Conservation (phyloP, 108 stramenopile species). For the Licmophora abbreviata region DNA sequence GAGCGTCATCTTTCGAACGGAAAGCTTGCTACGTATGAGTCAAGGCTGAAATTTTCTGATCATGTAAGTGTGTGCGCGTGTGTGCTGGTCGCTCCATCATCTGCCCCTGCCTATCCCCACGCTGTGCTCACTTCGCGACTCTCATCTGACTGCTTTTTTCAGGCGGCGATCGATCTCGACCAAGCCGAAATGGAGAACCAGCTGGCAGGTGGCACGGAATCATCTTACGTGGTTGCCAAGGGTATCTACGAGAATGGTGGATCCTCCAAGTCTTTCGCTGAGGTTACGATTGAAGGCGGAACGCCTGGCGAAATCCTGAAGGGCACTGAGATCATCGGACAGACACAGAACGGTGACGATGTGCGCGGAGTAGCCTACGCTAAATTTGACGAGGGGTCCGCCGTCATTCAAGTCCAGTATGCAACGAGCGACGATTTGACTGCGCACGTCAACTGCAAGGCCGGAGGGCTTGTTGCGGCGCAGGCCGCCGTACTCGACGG, state of each 20-base stretch:
- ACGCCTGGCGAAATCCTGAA: conserved; percentile 9
- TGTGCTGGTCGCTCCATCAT: no score
- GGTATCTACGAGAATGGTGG: conserved; percentile 32
- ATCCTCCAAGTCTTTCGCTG: conserved; percentile 38
- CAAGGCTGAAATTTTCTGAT: no score
- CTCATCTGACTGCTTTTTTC: no score
- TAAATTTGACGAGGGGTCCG: conserved; percentile 8
- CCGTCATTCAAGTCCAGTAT: conserved; percentile 39
- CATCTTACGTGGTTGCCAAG: conserved; percentile 13
- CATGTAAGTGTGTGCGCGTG: no score
- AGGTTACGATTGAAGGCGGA: conserved; percentile 15
- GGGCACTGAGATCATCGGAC: conserved; percentile 22
- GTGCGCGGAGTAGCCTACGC: conserved; percentile 25
- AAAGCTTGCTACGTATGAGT: no score
- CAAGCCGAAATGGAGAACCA: conserved; percentile 29
- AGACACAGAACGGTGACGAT: conserved; percentile 15
- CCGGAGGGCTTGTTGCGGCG: conserved; percentile 24
- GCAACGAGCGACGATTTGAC: conserved; percentile 29
- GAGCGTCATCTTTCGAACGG: no score
- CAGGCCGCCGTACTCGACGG: conserved; percentile 1
- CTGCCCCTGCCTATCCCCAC: no score
- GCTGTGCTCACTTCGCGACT: no score
- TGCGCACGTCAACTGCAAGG: conserved; percentile 23
- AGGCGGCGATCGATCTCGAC: conserved; percentile 52
- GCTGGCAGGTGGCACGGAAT: conserved; percentile 15